Conservation (phyloP, 192 early-diverging fungal genomes). For the Spinellus fusiger region DNA sequence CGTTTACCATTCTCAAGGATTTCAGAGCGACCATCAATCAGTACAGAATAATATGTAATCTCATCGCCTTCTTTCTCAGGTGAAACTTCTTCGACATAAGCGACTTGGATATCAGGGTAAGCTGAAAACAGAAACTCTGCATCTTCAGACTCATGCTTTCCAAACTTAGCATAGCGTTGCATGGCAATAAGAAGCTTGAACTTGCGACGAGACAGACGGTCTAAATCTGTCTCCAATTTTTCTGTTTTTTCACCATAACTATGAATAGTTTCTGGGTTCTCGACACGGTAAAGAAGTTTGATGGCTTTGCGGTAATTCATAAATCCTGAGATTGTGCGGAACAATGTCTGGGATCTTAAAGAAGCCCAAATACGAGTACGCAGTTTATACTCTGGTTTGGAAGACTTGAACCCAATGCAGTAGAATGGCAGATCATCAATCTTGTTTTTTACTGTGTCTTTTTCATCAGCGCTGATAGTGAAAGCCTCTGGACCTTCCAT, state of each 20-base stretch:
- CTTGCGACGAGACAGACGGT: conserved; percentile 65
- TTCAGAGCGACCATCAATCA: conserved; percentile 78
- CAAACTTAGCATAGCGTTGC: conserved; percentile 80
- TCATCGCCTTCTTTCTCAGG: conserved; percentile 50
- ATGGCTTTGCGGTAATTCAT: conserved; percentile 87
- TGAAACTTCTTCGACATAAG: conserved; percentile 71
- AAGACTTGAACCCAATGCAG: conserved; percentile 76
- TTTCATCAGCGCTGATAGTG: conserved; percentile 24
- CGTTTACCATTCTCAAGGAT: conserved; percentile 61
- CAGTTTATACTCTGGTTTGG: conserved; percentile 73
- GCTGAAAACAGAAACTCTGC: conserved; percentile 69
- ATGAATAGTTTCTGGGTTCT: conserved; percentile 71
- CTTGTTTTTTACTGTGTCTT: conserved; percentile 58
- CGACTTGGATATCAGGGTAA: conserved; percentile 75
- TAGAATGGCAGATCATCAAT: conserved; percentile 78
- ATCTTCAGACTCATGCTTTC: conserved; percentile 66
- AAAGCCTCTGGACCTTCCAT: conserved; percentile 14
- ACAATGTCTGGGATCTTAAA: conserved; percentile 77
- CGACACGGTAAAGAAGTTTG: conserved; percentile 71
- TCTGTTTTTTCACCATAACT: conserved; percentile 58
- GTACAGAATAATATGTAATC: conserved; percentile 50
- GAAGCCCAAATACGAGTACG: conserved; percentile 89
- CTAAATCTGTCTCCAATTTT: conserved; percentile 63
- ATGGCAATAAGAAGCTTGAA: conserved; percentile 81
- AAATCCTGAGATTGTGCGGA: conserved; percentile 80